These are phyloP conservation scores for Pulicaria dysenterica DNA, from an alignment of 129 eudicot genomes.

Conservation along the genomic window DNA sequence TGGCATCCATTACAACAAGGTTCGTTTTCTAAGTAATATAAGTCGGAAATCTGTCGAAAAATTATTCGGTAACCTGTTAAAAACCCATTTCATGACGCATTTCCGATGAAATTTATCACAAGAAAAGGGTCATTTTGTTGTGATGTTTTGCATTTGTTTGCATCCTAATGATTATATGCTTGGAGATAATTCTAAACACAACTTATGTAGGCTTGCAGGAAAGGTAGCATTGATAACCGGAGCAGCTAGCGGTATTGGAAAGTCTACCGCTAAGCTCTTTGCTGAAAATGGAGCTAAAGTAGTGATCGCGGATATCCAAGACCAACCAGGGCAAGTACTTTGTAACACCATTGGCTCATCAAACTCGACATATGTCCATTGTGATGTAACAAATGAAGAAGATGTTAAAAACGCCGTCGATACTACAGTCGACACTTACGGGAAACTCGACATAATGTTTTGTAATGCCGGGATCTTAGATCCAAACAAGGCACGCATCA, in stretches of 20 bases:
- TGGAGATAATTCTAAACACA: background rate
- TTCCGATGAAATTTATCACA: too few relatives aligned
- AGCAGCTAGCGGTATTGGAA: conserved; percentile 62
- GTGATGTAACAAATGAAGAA: conserved; percentile 59
- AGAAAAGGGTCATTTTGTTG: too few relatives aligned
- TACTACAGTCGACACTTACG: conserved; percentile 34
- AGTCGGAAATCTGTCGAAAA: too few relatives aligned
- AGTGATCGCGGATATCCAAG: conserved; percentile 59
- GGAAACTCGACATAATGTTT: conserved; percentile 56
- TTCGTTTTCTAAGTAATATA: background rate
- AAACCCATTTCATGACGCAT: too few relatives aligned
- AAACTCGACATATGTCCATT: conserved; percentile 49
- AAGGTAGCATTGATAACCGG: conserved; percentile 60
- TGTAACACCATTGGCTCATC: conserved; percentile 42
- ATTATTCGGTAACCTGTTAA: too few relatives aligned
- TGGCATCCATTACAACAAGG: conserved; percentile 15
- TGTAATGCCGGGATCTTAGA: conserved; percentile 46
- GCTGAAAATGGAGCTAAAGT: conserved; percentile 61
- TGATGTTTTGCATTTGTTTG: background rate
- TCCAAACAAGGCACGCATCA: conserved; percentile 26
- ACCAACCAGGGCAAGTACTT: conserved; percentile 48
- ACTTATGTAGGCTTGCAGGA: conserved; percentile 42
- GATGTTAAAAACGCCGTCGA: conserved; percentile 49
- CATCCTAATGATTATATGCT: background rate
- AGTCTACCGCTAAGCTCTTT: conserved; percentile 51